Conservation (phyloP, 2,329 filamentous ascomycete species). For the Microsporum audouinii region DNA sequence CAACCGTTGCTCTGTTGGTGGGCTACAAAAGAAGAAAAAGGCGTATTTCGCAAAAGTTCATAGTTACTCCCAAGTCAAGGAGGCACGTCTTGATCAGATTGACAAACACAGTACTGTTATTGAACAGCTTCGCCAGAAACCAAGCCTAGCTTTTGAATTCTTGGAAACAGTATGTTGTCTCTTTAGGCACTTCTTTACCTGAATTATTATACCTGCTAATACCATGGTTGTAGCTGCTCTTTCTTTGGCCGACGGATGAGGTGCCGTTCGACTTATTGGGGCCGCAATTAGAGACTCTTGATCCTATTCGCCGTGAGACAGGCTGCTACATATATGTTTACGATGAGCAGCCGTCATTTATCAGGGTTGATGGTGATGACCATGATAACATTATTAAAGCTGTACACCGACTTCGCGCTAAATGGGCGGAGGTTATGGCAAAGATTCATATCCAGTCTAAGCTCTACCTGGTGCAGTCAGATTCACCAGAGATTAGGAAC, state of each 20-base stretch:
- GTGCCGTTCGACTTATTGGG: constrained; percentile 34
- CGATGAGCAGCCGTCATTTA: constrained; percentile 20
- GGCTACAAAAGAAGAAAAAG: constrained; percentile 13
- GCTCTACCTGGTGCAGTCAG: constrained; percentile 25
- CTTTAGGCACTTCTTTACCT: background rate
- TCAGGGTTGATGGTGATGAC: constrained; percentile 23
- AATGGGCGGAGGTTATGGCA: constrained; percentile 23
- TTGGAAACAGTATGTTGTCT: constrained; percentile 18
- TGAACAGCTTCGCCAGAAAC: constrained; percentile 20
- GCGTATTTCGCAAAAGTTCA: constrained; percentile 20
- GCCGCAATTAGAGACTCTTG: constrained; percentile 33
- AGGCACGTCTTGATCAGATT: constrained; percentile 16
- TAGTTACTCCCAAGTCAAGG: constrained; percentile 19
- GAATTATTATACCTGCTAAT: background rate
- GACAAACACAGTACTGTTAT: constrained; percentile 19
- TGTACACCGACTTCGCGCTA: constrained; percentile 18
- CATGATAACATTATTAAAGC: constrained; percentile 30
- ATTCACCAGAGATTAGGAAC: constrained; percentile 15
- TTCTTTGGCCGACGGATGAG: constrained; percentile 38
- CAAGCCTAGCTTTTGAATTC: constrained; percentile 16
- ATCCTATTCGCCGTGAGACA: constrained; percentile 32
- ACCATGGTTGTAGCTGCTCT: constrained; percentile 24
- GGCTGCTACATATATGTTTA: constrained; percentile 34
- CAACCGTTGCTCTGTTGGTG: constrained; percentile 7
- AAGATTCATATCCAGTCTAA: constrained; percentile 23